A percentile compares a stretch with the other conserved stretches of the same genome.
These are phyloP conservation scores for Oryza officinalis DNA, from an alignment of 176 grass and related monocot genomes.

Conservation along the genomic window DNA sequence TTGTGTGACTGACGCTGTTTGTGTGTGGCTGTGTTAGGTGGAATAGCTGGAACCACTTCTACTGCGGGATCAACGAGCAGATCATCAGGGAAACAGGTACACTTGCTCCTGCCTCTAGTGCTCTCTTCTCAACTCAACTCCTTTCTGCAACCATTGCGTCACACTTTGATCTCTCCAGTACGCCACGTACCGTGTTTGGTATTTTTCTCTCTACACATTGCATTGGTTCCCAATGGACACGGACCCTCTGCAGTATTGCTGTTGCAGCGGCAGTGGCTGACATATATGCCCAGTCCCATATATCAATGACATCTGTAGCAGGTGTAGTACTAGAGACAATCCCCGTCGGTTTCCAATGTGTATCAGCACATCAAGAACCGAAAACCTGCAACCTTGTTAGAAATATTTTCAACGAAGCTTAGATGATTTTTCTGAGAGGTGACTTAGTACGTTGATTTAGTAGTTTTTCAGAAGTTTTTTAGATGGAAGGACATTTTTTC, in stretches of 20 bases:
- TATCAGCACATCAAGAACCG: not conserved
- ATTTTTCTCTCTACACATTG: not conserved
- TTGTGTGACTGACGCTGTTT: not conserved
- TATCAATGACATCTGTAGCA: too few relatives aligned
- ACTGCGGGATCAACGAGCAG: slow-evolving; percentile 66
- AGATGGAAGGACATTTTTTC: too few relatives aligned
- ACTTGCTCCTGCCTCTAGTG: not conserved
- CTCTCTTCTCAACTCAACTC: not conserved
- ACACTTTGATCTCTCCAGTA: slow-evolving; percentile 4
- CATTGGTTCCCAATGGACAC: not conserved
- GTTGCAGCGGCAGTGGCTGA: too few relatives aligned
- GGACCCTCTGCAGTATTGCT: too few relatives aligned
- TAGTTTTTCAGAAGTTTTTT: not conserved
- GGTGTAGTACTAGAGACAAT: too few relatives aligned
- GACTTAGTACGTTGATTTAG: not conserved
- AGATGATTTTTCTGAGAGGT: not conserved
- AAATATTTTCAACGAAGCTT: not conserved
- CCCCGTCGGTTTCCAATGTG: not conserved
- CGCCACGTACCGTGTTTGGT: not conserved
- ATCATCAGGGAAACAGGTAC: slow-evolving; percentile 77
- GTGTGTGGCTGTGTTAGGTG: slow-evolving; percentile 50
- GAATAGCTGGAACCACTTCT: slow-evolving; percentile 98
- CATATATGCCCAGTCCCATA: too few relatives aligned
- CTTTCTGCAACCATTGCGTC: not conserved
- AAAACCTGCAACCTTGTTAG: not conserved